Conservation (phyloP, 257 asterid genomes). For the Nemophila menziesii region DNA sequence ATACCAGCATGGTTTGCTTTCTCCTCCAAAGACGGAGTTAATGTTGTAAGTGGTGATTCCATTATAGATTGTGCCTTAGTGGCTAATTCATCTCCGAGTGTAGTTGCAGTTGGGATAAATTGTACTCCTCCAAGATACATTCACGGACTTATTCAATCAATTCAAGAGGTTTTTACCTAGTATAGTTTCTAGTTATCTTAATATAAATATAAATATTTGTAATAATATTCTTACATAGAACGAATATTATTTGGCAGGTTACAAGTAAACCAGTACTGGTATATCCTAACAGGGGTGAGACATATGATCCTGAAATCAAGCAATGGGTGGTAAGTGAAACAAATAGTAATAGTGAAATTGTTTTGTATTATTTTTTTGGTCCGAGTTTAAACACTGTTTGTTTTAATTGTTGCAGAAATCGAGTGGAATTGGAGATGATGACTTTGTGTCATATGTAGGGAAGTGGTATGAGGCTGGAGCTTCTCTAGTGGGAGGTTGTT, state of each 20-base stretch:
- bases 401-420: constrained; percentile 9
- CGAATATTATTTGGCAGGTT: constrained; percentile 27
- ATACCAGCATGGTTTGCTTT: constrained; percentile 76
- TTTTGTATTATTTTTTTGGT: too few species aligned
- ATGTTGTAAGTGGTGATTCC: constrained; percentile 53
- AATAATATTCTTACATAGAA: neutral
- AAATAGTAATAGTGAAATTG: too few species aligned
- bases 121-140: constrained; percentile 77
- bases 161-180: constrained; percentile 44
- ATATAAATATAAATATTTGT: neutral
- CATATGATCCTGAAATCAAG: constrained; percentile 55
- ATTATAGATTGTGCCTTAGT: constrained; percentile 48
- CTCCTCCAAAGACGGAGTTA: constrained; percentile 46
- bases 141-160: constrained; percentile 47
- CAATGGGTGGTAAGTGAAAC: constrained; percentile 70
- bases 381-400: too few species aligned
- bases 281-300: constrained; percentile 89
- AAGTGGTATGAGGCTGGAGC: constrained; percentile 85
- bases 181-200: too few species aligned
- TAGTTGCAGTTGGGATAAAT: constrained; percentile 58
- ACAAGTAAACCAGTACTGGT: constrained; percentile 56
- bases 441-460: constrained; percentile 58
- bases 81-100: constrained; percentile 47
- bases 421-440: constrained; percentile 34
- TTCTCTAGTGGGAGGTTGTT: constrained; percentile 72